Conservation (phyloP, 148 eudicot genomes). For the Silene conica region DNA sequence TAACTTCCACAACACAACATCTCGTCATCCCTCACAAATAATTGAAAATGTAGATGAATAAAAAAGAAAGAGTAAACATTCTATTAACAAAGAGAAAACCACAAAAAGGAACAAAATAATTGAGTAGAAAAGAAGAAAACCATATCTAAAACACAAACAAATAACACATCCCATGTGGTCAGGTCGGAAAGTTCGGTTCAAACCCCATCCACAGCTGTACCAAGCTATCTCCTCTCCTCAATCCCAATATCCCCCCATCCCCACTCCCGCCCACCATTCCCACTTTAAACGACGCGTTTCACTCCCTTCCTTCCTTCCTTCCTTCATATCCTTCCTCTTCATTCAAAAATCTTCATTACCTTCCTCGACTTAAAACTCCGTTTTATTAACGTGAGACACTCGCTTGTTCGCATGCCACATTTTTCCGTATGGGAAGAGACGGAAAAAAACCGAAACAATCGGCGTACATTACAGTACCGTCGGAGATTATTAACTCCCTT, state of each 20-base stretch:
- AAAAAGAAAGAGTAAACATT: too few species aligned
- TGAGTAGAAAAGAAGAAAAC: background rate
- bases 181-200: constrained; percentile 10
- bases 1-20: too few species aligned
- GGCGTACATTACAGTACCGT: constrained; percentile 70
- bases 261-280: background rate
- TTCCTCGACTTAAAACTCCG: background rate
- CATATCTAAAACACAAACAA: background rate
- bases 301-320: background rate
- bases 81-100: too few species aligned
- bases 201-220: background rate
- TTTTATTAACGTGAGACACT: background rate
- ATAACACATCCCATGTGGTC: background rate
- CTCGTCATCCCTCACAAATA: too few species aligned
- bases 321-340: too few species aligned
- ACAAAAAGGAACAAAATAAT: background rate
- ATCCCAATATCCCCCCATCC: background rate
- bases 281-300: background rate
- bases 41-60: too few species aligned
- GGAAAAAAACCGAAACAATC: constrained; percentile 38
- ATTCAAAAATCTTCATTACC: background rate
- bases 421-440: constrained; percentile 6
- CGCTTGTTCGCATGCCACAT: too few species aligned
- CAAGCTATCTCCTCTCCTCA: background rate
- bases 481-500: constrained; percentile 60